Percentiles rank a stretch among this genome's conserved stretches.
phyloP scores from a whole-genome alignment of 495 filamentous ascomycete species.

The Thozetella sp. region DNA sequence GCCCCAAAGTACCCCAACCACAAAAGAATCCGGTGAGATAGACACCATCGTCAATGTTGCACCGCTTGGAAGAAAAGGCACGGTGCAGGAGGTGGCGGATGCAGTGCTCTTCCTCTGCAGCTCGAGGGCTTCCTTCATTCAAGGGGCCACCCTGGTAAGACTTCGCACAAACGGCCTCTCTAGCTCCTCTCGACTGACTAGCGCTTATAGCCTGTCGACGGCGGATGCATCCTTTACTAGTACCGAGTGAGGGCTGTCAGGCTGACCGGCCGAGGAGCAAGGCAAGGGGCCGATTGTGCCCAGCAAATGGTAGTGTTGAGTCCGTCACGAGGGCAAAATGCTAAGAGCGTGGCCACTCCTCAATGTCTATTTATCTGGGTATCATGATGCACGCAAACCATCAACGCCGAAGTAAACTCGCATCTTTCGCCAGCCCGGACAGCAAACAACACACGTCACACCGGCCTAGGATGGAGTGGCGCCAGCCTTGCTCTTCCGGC shows the following conservation, averaged over 20 bases:
- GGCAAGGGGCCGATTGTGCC: too few relatives aligned
- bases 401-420: neutral
- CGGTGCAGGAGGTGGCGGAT: slow-evolving; percentile 51
- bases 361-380: neutral
- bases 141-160: slow-evolving; percentile 42
- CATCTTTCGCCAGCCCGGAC: neutral
- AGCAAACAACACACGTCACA: neutral
- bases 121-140: slow-evolving; percentile 48
- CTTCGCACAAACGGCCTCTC: neutral
- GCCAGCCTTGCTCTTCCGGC: slow-evolving; percentile 59
- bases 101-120: slow-evolving; percentile 50
- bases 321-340: too few relatives aligned
- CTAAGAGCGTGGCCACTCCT: too few relatives aligned
- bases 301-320: too few relatives aligned
- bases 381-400: neutral
- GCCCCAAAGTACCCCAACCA: slow-evolving; percentile 51
- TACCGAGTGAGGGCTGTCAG: too few relatives aligned
- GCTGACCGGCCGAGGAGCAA: too few relatives aligned
- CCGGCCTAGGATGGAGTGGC: slow-evolving; percentile 18
- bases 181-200: neutral
- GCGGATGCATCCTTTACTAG: slow-evolving; percentile 3
- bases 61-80: slow-evolving; percentile 52
- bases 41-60: slow-evolving; percentile 42
- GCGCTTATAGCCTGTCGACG: neutral
- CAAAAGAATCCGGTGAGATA: slow-evolving; percentile 31